These are phyloP conservation scores for Schizothecium vesticola DNA, from an alignment of 495 filamentous ascomycete species.

Conservation along the genomic window DNA sequence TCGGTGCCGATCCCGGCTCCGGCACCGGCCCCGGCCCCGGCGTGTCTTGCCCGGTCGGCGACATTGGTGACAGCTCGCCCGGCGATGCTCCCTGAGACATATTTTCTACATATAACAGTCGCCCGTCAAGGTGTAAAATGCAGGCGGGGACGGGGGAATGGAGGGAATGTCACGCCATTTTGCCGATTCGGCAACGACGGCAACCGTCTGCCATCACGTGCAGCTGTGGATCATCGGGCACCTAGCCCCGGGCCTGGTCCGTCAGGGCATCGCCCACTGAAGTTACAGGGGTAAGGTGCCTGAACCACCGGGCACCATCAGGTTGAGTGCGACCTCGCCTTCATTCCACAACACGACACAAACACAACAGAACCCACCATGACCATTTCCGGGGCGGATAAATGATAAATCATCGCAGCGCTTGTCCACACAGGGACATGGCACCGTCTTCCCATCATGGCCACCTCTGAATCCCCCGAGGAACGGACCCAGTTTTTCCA, in stretches of 20 bases:
- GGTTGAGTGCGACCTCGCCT: no score
- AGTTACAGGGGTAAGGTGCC: background rate
- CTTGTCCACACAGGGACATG: background rate
- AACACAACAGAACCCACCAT: background rate
- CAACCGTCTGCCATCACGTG: background rate
- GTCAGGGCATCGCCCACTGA: background rate
- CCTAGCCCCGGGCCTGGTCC: no score
- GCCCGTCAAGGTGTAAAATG: background rate
- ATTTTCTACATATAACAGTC: background rate
- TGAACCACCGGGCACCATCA: background rate
- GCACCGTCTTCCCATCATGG: conserved; percentile 13
- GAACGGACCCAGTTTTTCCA: conserved; percentile 28
- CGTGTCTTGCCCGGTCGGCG: conserved; percentile 7
- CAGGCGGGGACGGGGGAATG: background rate
- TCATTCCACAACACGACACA: background rate
- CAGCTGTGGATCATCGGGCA: background rate
- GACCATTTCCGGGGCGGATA: background rate
- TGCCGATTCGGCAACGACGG: conserved; percentile 15
- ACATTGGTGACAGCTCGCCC: conserved; percentile 1
- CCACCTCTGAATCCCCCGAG: conserved; percentile 9
- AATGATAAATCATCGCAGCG: background rate
- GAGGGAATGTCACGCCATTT: conserved; percentile 4
- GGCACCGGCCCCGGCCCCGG: conserved; percentile 2
- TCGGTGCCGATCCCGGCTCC: background rate
- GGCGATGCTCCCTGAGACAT: background rate